A percentile compares a stretch with the other conserved stretches of the same genome.
Conservation (phyloP, 495 filamentous ascomycete genomes). For the Penicillium lividum region DNA sequence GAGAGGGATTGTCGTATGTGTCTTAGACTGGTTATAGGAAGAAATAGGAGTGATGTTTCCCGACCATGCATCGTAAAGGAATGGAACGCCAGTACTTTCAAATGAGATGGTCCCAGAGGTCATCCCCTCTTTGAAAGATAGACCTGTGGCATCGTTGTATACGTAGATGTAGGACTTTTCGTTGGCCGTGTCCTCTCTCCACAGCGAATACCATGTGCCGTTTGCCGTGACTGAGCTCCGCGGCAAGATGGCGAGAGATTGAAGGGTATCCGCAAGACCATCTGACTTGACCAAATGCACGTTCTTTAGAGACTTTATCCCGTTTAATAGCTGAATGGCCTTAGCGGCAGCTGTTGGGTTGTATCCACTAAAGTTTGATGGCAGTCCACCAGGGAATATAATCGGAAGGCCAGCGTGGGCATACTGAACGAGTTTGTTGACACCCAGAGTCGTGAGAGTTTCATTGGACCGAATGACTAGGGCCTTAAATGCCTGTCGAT, state of each 20-base stretch:
- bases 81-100: constrained; percentile 33
- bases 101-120: constrained; percentile 1
- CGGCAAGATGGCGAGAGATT: constrained; percentile 16
- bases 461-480: constrained; percentile 42
- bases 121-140: background rate
- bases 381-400: constrained; percentile 13
- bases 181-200: constrained; percentile 26
- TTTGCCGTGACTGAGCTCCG: constrained; percentile 31
- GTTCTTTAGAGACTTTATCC: background rate
- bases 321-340: background rate
- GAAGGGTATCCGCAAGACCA: constrained; percentile 15
- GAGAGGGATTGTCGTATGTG: constrained; percentile 28
- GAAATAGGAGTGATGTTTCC: constrained; percentile 37
- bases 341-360: background rate
- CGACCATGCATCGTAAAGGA: constrained; percentile 43
- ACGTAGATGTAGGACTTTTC: constrained; percentile 39
- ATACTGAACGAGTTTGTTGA: constrained; percentile 36
- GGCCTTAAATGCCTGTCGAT: constrained; percentile 46
- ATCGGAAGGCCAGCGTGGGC: constrained; percentile 39
- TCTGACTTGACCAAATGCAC: constrained; percentile 2
- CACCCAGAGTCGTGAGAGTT: constrained; percentile 38
- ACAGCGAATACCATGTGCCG: constrained; percentile 37
- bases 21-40: constrained; percentile 24
- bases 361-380: constrained; percentile 9
- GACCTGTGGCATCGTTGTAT: constrained; percentile 32